Conservation (phyloP, 306 rosid genomes). For the Cicer pinnatifidum region DNA sequence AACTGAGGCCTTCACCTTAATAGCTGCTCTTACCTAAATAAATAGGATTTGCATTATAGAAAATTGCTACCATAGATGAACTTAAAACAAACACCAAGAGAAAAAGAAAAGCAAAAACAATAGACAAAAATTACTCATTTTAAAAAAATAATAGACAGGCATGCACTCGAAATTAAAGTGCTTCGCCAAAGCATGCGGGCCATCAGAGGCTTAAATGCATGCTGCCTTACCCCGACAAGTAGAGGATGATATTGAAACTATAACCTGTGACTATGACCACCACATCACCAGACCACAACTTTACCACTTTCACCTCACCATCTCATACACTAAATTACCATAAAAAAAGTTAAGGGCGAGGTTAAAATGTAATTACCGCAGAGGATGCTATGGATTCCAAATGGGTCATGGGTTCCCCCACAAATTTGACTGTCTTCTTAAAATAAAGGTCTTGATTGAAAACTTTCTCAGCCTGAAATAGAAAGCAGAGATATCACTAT, state of each 20-base stretch:
- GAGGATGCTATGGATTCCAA: slow-evolving; percentile 99
- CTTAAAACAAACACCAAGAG: slow-evolving; percentile 26
- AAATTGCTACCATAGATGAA: slow-evolving; percentile 35
- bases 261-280: slow-evolving; percentile 1
- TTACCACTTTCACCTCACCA: slow-evolving; percentile 1
- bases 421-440: slow-evolving; percentile 88
- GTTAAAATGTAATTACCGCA: slow-evolving; percentile 62
- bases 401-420: slow-evolving; percentile 98
- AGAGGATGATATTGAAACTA: slow-evolving; percentile 21
- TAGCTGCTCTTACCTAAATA: slow-evolving; percentile 93
- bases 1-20: slow-evolving; percentile 97
- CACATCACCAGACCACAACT: slow-evolving; percentile 19
- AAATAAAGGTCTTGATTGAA: slow-evolving; percentile 95
- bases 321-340: slow-evolving; percentile 34
- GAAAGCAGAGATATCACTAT: slow-evolving; percentile 40
- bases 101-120: slow-evolving; percentile 29
- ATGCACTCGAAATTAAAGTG: slow-evolving; percentile 22
- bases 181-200: not conserved
- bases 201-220: slow-evolving; percentile 10
- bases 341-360: slow-evolving; percentile 16
- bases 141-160: not conserved
- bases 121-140: not conserved
- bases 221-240: not conserved
- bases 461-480: slow-evolving; percentile 87
- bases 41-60: slow-evolving; percentile 33